phyloP scores from a whole-genome alignment of 345 rosid species.

The Raphanus raphanistrum region DNA sequence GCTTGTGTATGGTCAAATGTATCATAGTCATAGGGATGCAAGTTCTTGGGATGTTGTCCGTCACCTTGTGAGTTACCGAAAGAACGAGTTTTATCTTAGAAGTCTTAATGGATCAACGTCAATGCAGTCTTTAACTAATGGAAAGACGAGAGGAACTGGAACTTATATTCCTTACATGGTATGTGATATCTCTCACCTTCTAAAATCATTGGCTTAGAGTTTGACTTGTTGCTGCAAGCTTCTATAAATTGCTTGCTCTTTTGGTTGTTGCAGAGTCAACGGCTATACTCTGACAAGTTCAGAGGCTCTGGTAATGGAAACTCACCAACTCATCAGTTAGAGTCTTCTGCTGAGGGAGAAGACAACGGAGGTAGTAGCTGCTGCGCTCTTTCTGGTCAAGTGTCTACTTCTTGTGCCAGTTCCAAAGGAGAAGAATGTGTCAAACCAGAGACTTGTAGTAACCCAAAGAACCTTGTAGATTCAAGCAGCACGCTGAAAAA shows the following conservation, averaged over 20 bases:
- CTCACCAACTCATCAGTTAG: slow-evolving; percentile 22
- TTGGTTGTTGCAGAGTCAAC: slow-evolving; percentile 48
- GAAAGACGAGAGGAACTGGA: slow-evolving; percentile 68
- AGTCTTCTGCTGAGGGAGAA: slow-evolving; percentile 20
- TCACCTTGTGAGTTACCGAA: slow-evolving; percentile 33
- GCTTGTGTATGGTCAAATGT: slow-evolving; percentile 58
- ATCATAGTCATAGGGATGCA: slow-evolving; percentile 36
- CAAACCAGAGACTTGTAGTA: slow-evolving; percentile 16
- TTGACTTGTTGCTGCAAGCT: slow-evolving; percentile 9
- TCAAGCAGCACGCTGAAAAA: background rate
- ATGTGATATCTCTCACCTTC: too few relatives aligned
- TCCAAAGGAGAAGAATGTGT: slow-evolving; percentile 29
- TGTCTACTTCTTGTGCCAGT: slow-evolving; percentile 48
- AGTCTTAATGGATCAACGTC: slow-evolving; percentile 45
- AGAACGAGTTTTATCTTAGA: slow-evolving; percentile 29
- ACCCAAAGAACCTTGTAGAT: slow-evolving; percentile 13
- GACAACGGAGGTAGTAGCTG: slow-evolving; percentile 23
- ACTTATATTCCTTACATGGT: slow-evolving; percentile 68
- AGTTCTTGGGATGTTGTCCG: slow-evolving; percentile 39
- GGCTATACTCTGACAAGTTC: slow-evolving; percentile 1
- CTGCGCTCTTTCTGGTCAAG: slow-evolving; percentile 45
- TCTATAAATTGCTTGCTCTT: slow-evolving; percentile 15
- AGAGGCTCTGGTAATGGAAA: background rate
- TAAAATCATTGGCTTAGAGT: too few relatives aligned
- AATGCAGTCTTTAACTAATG: slow-evolving; percentile 31